Percentiles rank a stretch among this genome's conserved stretches.
These are phyloP conservation scores for Penicillium sp. DNA, from an alignment of 2,329 filamentous ascomycete genomes.

Conservation along the genomic window DNA sequence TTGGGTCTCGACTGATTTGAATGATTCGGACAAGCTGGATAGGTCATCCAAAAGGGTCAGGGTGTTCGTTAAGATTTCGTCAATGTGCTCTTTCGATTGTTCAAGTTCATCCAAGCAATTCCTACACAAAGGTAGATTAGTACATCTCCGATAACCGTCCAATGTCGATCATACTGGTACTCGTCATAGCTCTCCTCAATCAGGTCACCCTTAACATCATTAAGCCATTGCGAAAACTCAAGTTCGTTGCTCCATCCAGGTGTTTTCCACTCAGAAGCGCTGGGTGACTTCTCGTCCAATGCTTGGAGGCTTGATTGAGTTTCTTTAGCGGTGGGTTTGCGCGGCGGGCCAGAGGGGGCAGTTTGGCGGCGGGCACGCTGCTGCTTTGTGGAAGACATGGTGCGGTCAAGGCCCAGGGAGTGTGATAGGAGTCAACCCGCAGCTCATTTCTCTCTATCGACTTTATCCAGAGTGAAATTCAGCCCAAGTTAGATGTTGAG, in stretches of 20 bases:
- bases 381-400: constrained; percentile 29
- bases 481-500: background rate
- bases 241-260: constrained; percentile 49
- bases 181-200: constrained; percentile 80
- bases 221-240: constrained; percentile 60
- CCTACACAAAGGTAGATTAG: constrained; percentile 41
- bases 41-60: constrained; percentile 72
- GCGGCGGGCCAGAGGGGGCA: constrained; percentile 35
- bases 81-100: constrained; percentile 77
- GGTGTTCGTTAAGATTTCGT: constrained; percentile 73
- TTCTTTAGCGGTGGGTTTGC: constrained; percentile 27
- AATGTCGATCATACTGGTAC: constrained; percentile 60
- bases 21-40: constrained; percentile 76
- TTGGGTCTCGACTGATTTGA: constrained; percentile 81
- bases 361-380: constrained; percentile 39
- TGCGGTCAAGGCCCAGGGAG: constrained; percentile 13
- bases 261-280: constrained; percentile 6
- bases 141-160: constrained; percentile 12
- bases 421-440: background rate
- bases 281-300: constrained; percentile 10
- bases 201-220: constrained; percentile 62
- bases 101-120: constrained; percentile 78
- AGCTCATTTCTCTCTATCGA: constrained; percentile 11
- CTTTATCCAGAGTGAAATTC: background rate
- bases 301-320: constrained; percentile 16